Base-by-base conservation (phyloP, 2,329 filamentous ascomycete species). In the Orbilia oligospora region DNA sequence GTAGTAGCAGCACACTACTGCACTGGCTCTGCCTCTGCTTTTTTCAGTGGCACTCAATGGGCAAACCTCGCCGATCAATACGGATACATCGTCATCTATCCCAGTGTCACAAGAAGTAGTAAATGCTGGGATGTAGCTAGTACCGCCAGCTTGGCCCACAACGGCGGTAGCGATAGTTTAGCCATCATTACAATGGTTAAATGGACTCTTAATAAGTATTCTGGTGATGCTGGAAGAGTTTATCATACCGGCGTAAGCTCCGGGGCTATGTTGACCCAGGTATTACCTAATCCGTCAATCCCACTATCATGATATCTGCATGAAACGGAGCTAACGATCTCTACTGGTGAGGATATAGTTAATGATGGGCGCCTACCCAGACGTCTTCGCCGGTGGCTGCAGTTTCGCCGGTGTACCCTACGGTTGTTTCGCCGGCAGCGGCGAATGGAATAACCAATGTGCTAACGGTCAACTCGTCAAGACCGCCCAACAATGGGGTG, bases 51-150 rank as follows among this genome's bases (percentile, higher is more conserved):
- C 36, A 88, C 87, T 5, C 87, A 87, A 12, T 91, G 88, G 82
- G 87, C 87, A 20, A 84, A 84, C 0, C 84, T 89, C 10, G 87
- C 89, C 5, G 87, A 87, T 76, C 81, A 84, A 55, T 85, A 89
- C 68, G 89, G 88, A 46, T 90, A 88, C 83, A 89, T 91, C 83
- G 83, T 86, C 18, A 86, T 87, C 79, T 87, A 86, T 78, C 87
- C 87, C 84, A 80, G 86, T 84, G 4, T 84, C 80, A 58, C 84
- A 84, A 18, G 84, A 84, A 77, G 81, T 80, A n/a, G 84, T 82
- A 14, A 85, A 85, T 90, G 89, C 84, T 90, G 89, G 88, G 89
- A 90, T 73, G 88, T 90, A 1, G 88, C 87, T 4, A 88, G 87
- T 9, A 85, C 85, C 46, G 85, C 85, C 9, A 85, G 88, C 0